Evolutionary conservation across 441 rosid species (phyloP).

Genomic region (Codiaeum variegatum): DNA sequence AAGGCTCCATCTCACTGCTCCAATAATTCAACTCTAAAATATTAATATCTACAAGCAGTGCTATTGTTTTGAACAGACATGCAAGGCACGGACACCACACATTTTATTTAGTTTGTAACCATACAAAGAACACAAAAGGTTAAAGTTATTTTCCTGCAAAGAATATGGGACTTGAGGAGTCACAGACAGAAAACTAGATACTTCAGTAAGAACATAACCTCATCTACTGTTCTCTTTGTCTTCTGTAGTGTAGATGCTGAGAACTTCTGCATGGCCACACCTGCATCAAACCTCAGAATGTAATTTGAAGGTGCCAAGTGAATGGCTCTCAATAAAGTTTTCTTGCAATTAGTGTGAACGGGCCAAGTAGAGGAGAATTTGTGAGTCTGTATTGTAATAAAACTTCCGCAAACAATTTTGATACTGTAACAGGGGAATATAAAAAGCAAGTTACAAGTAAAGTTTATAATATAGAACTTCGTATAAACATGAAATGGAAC

Average conservation of each 20-base stretch:
- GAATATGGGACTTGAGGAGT: neutral
- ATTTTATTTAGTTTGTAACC: neutral
- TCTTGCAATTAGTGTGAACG: slow-evolving; percentile 99
- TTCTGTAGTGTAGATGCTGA: slow-evolving; percentile 95
- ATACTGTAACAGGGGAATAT: slow-evolving; percentile 57
- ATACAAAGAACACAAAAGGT: neutral
- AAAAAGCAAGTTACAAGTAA: neutral
- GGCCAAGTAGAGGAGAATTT: slow-evolving; percentile 91
- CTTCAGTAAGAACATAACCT: slow-evolving; percentile 42
- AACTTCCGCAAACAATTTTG: slow-evolving; percentile 98
- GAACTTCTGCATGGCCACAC: slow-evolving; percentile 98
- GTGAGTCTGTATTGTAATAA: slow-evolving; percentile 81
- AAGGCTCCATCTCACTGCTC: neutral
- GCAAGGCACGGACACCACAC: neutral
- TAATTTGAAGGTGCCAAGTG: slow-evolving; percentile 96
- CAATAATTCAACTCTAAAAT: neutral
- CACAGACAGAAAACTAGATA: neutral
- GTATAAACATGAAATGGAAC: slow-evolving; percentile 20
- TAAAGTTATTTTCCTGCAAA: neutral
- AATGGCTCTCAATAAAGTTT: slow-evolving; percentile 87
- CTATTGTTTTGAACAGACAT: neutral
- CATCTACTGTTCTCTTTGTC: slow-evolving; percentile 88
- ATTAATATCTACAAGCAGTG: neutral
- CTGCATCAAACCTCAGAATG: slow-evolving; percentile 92
- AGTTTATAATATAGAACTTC: neutral